phyloP scores from a whole-genome alignment of 352 stramenopile genomes.

The Phytophthora ramorum region DNA sequence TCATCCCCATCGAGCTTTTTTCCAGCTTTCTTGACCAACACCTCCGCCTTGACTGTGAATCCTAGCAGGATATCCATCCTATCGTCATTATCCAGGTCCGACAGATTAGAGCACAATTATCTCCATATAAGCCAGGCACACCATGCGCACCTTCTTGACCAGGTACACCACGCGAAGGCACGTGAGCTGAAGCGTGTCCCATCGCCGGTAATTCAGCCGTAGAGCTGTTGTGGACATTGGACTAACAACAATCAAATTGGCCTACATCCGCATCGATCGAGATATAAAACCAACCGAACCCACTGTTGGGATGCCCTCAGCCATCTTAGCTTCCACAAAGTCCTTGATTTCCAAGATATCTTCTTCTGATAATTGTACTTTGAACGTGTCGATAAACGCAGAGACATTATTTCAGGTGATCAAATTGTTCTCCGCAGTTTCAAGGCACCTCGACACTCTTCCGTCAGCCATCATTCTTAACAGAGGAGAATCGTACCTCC shows the following conservation, averaged over 20 bases:
- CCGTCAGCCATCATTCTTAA: slow-evolving; percentile 10
- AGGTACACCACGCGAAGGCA: slow-evolving; percentile 1
- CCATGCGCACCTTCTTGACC: slow-evolving; percentile 7
- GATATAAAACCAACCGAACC: slow-evolving; percentile 5
- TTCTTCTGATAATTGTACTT: slow-evolving; percentile 4
- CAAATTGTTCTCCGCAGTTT: background rate
- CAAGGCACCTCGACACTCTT: background rate
- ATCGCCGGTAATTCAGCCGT: slow-evolving; percentile 1
- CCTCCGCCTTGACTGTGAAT: slow-evolving; percentile 10
- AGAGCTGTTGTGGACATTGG: background rate
- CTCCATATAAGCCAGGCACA: background rate
- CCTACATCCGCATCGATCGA: slow-evolving; percentile 3
- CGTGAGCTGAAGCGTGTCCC: background rate
- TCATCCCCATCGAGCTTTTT: background rate
- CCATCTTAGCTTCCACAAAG: background rate
- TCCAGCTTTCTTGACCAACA: slow-evolving; percentile 6
- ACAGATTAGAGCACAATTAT: background rate
- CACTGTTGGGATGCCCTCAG: background rate
- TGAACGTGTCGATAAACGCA: background rate
- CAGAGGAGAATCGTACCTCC: background rate
- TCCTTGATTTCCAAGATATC: background rate
- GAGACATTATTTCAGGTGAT: background rate
- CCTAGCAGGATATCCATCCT: background rate
- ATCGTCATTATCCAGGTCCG: background rate
- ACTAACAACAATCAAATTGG: slow-evolving; percentile 10